A percentile compares a stretch with the other conserved stretches of the same genome.
These are phyloP conservation scores for Eragrostis tef DNA, from an alignment of 202 grass and related monocot genomes.

Conservation along the genomic window DNA sequence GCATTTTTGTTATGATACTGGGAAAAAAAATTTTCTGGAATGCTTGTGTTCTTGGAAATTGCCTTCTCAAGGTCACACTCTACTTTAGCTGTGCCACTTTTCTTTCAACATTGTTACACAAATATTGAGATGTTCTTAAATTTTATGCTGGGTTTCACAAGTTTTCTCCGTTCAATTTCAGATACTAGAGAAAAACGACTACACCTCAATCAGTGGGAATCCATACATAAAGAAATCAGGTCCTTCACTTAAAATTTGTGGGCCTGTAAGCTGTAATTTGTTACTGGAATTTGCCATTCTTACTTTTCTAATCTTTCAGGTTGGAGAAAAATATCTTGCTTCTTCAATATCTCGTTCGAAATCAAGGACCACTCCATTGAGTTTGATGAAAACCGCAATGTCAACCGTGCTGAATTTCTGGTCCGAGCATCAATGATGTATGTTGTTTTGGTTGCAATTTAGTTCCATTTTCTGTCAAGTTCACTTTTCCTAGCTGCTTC, in stretches of 20 bases:
- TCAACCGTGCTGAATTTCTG: slow-evolving; percentile 81
- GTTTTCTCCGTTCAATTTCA: slow-evolving; percentile 33
- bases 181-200: slow-evolving; percentile 85
- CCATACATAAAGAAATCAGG: slow-evolving; percentile 93
- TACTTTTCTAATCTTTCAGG: slow-evolving; percentile 50
- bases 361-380: slow-evolving; percentile 81
- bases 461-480: slow-evolving; percentile 9
- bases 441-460: slow-evolving; percentile 33
- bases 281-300: slow-evolving; percentile 4
- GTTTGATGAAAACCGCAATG: slow-evolving; percentile 82
- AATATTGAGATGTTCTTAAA: background rate
- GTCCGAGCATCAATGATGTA: slow-evolving; percentile 82
- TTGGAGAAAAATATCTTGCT: slow-evolving; percentile 94
- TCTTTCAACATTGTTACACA: background rate
- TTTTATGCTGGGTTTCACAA: slow-evolving; percentile 20
- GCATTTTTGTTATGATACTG: background rate
- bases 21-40: background rate
- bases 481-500: background rate
- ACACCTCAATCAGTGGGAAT: slow-evolving; percentile 69
- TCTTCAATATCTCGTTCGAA: slow-evolving; percentile 89
- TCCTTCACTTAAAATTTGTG: background rate
- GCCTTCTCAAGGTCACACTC: slow-evolving; percentile 11
- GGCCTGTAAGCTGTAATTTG: background rate
- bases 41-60: slow-evolving; percentile 26
- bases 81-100: background rate